These are phyloP conservation scores for Coemansia sp. DNA, from an alignment of 192 early-diverging fungal genomes.

Conservation along the genomic window DNA sequence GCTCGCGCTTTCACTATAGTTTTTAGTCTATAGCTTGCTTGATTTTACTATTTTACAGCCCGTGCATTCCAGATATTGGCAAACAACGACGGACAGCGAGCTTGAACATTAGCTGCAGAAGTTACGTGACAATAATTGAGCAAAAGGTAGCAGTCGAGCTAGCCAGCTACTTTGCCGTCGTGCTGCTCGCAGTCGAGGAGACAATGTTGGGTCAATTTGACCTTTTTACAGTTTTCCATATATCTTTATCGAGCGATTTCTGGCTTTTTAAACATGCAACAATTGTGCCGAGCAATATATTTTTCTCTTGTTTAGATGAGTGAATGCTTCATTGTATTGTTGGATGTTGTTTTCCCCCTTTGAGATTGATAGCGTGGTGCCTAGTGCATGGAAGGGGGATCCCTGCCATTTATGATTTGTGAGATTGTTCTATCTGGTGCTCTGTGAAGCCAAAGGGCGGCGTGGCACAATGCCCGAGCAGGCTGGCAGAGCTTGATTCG, in stretches of 20 bases:
- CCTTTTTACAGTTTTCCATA: neutral
- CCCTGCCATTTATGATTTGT: neutral
- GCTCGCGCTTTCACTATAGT: no score
- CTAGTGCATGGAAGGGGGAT: neutral
- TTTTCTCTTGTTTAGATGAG: neutral
- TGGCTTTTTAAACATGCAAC: neutral
- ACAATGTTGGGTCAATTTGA: neutral
- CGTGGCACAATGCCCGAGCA: neutral
- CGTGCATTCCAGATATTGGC: neutral
- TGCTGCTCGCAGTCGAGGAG: no score
- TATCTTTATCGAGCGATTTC: neutral
- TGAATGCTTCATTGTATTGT: neutral
- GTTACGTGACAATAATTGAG: slow-evolving; percentile 71
- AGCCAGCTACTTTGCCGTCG: slow-evolving; percentile 83
- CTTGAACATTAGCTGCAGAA: slow-evolving; percentile 46
- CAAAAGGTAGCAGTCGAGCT: slow-evolving; percentile 66
- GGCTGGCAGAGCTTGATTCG: neutral
- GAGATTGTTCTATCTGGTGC: neutral
- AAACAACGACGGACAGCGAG: slow-evolving; percentile 25
- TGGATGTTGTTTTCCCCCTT: neutral
- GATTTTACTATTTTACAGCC: no score
- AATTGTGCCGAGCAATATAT: neutral
- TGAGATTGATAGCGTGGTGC: neutral
- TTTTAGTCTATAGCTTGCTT: no score
- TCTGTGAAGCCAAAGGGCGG: neutral